Evolutionary conservation across 2,329 filamentous ascomycete species (phyloP).

Genomic region (Tolypocladium pustulatum): DNA sequence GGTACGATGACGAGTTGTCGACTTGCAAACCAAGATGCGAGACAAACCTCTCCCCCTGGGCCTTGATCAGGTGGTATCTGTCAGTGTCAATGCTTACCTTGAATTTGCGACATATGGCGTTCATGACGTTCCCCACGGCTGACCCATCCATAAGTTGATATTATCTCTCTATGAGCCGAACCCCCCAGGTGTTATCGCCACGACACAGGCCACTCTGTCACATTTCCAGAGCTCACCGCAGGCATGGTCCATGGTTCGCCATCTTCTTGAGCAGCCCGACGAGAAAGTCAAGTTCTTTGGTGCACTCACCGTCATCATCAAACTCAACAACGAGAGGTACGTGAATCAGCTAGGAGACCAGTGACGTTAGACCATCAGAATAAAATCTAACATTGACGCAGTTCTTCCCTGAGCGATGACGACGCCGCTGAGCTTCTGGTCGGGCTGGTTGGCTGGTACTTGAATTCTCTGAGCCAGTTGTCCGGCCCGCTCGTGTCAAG

Average conservation of each 20-base stretch:
- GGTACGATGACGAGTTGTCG: constrained; percentile 1
- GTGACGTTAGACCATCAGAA: not conserved
- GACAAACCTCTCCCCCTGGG: constrained; percentile 7
- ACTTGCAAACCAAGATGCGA: constrained; percentile 5
- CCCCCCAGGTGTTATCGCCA: constrained; percentile 33
- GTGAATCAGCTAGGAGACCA: no score
- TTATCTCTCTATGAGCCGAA: constrained; percentile 43
- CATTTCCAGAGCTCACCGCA: constrained; percentile 66
- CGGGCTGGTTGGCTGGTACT: constrained; percentile 52
- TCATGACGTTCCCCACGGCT: not conserved
- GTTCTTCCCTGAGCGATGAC: constrained; percentile 40
- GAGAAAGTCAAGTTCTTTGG: constrained; percentile 84
- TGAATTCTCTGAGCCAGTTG: constrained; percentile 39
- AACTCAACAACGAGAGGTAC: constrained; percentile 83
- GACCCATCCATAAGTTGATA: constrained; percentile 29
- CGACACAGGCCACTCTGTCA: constrained; percentile 64
- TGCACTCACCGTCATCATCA: constrained; percentile 84
- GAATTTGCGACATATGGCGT: not conserved
- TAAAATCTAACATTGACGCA: constrained; percentile 8
- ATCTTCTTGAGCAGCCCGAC: constrained; percentile 57
- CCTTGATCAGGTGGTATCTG: constrained; percentile 13
- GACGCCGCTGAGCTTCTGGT: constrained; percentile 49
- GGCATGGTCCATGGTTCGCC: constrained; percentile 79
- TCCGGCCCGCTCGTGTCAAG: constrained; percentile 52
- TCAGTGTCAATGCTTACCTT: constrained; percentile 4